Evolutionary conservation across 768 basidiomycete genomes (phyloP).

Genomic region (Boletus tylopilopsis): DNA sequence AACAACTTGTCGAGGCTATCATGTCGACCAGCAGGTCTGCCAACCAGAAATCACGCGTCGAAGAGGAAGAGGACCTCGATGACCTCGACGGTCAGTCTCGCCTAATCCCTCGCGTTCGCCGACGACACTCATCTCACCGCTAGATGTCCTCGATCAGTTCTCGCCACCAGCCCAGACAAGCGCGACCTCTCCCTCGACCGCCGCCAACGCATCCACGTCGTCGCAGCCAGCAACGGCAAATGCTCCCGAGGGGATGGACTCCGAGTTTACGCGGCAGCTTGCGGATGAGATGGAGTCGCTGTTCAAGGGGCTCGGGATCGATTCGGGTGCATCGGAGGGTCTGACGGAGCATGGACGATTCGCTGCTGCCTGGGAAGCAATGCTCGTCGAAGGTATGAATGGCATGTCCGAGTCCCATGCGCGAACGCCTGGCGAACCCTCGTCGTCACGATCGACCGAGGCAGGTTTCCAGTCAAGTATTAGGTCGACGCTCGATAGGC

Average conservation of each 20-base stretch:
- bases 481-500: slow-evolving; percentile 67
- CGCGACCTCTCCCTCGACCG: slow-evolving; percentile 4
- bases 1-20: no score
- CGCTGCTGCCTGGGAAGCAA: slow-evolving; percentile 66
- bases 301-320: slow-evolving; percentile 23
- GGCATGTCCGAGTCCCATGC: slow-evolving; percentile 9
- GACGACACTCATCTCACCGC: slow-evolving; percentile 7
- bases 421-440: not conserved
- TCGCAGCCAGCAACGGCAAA: slow-evolving; percentile 9
- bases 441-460: slow-evolving; percentile 10
- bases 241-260: slow-evolving; percentile 11
- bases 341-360: slow-evolving; percentile 36
- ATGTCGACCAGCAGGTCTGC: slow-evolving; percentile 9
- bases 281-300: slow-evolving; percentile 43
- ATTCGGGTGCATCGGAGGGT: slow-evolving; percentile 18
- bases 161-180: slow-evolving; percentile 11
- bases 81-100: slow-evolving; percentile 38
- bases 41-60: slow-evolving; percentile 19
- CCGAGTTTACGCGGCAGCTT: slow-evolving; percentile 39
- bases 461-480: slow-evolving; percentile 67
- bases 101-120: not conserved
- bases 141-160: slow-evolving; percentile 52
- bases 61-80: slow-evolving; percentile 38
- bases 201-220: slow-evolving; percentile 16
- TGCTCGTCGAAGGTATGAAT: slow-evolving; percentile 63